Base-by-base conservation (phyloP, 2,329 filamentous ascomycete species). In the Neonectria ditissima region DNA sequence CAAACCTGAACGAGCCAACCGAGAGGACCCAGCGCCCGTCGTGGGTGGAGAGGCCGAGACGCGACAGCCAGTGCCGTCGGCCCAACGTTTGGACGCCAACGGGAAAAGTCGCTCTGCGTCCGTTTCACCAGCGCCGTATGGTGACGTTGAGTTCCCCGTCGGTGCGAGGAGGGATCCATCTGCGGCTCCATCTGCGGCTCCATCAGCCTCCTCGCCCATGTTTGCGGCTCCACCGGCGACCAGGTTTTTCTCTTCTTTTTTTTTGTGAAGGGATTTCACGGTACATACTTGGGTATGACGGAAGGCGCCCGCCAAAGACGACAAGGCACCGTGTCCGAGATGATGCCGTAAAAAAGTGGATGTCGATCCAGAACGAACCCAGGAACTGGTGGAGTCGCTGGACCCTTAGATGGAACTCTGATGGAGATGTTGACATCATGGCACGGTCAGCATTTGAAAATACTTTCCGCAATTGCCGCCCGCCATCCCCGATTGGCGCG, bases 341-440 rank as follows among this genome's bases (percentile, higher is more conserved):
- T 28, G 52, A 45, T 55, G 39, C 52, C 52, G 52, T 44, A 32
- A 22, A 55, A 54, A 45, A 44, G 52, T 55, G 52, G 52, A 44
- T 18, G 16, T 30, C 14, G 24, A n/a, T 22, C 26, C 39, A 28
- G 37, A 41, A 22, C 13, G 20, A n/a, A 55, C 52, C 52, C 22
- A 55, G 52, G 52, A 55, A 41, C 52, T 44, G 47, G 47, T 32
- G 47, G 47, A 50, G 47, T 14, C 28, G 3, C 6, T 18, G 37
- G 37, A 37, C 34, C 34, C 34, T 14, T 37, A 37, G 14, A 37
- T n/a, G 34, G 34, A 37, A n/a, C 34, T 41, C 8, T 5, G n/a
- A 41, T 18, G 37, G 37, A 18, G n/a, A 20, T 41, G 37, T 11
- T 41, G 37, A 18, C 30, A 50, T 50, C 47, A 50, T 18, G 11